Evolutionary conservation across 108 stramenopile genomes (phyloP).

Genomic region (Nitzschia sp.): DNA sequence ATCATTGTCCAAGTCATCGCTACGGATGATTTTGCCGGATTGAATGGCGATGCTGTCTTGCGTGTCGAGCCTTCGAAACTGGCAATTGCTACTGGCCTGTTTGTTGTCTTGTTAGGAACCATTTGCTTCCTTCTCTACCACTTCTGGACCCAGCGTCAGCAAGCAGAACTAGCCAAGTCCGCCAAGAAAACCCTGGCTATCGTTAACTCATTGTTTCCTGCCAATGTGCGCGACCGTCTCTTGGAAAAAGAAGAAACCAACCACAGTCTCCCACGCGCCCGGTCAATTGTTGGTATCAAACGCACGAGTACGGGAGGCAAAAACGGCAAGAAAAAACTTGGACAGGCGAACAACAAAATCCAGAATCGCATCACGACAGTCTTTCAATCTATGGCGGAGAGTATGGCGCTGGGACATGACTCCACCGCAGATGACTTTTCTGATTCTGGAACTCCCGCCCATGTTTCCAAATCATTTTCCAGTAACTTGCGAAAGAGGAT

Average conservation of each 20-base stretch:
- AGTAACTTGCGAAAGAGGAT: background rate
- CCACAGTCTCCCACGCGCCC: background rate
- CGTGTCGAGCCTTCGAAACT: background rate
- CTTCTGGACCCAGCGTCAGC: conserved; percentile 7
- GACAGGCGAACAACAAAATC: background rate
- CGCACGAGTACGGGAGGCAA: background rate
- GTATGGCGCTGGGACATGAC: background rate
- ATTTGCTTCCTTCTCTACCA: conserved; percentile 20
- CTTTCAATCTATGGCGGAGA: conserved; percentile 1
- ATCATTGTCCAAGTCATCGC: conserved; percentile 5
- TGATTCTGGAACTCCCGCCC: background rate
- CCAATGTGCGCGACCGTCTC: conserved; percentile 44
- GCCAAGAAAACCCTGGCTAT: conserved; percentile 32
- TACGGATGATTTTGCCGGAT: background rate
- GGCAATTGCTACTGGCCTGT: background rate
- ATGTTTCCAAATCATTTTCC: background rate
- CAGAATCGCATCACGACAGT: conserved; percentile 9
- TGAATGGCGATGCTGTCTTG: background rate
- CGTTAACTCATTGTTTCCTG: conserved; percentile 45
- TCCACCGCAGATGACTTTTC: background rate
- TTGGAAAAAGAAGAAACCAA: conserved; percentile 19
- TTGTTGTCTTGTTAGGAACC: background rate
- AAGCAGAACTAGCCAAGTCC: conserved; percentile 23
- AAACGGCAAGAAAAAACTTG: background rate
- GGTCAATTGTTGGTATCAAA: background rate